Evolutionary conservation across 2,329 filamentous ascomycete species (phyloP).

Genomic region (Xylogone sp.): DNA sequence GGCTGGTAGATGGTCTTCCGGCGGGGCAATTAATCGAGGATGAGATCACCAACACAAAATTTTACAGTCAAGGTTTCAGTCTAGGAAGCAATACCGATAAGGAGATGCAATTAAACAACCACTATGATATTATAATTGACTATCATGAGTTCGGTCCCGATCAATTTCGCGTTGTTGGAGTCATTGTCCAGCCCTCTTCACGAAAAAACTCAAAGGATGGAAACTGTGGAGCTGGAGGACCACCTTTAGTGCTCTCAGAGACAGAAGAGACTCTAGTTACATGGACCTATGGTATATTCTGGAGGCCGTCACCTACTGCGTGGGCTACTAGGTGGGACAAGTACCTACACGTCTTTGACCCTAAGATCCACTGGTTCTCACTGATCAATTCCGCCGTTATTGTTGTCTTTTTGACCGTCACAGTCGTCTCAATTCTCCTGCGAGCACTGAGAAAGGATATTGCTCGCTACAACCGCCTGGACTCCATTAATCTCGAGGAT

Average conservation of each 20-base stretch:
- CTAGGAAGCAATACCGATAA: constrained; percentile 61
- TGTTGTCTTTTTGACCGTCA: constrained; percentile 84
- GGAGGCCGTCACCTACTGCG: constrained; percentile 76
- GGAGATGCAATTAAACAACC: constrained; percentile 74
- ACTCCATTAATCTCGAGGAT: constrained; percentile 87
- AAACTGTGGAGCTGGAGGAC: constrained; percentile 57
- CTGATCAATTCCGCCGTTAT: constrained; percentile 95
- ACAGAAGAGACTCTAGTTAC: constrained; percentile 62
- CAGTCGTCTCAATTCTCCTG: constrained; percentile 88
- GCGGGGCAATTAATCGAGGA: constrained; percentile 82
- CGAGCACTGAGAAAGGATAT: constrained; percentile 92
- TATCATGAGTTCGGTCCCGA: constrained; percentile 76
- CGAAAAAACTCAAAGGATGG: constrained; percentile 50
- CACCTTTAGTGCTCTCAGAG: constrained; percentile 62
- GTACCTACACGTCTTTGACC: constrained; percentile 94
- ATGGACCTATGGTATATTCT: constrained; percentile 92
- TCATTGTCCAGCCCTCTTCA: constrained; percentile 81
- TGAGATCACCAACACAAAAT: constrained; percentile 69
- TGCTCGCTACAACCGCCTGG: constrained; percentile 90
- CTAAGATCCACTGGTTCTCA: constrained; percentile 99
- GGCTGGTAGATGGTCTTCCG: constrained; percentile 91
- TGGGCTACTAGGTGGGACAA: constrained; percentile 99
- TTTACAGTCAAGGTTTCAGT: constrained; percentile 89
- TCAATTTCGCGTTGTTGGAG: constrained; percentile 85
- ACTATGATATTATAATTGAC: constrained; percentile 91